phyloP scores from a whole-genome alignment of 257 asterid genomes.

The Solanum chmielewskii region DNA sequence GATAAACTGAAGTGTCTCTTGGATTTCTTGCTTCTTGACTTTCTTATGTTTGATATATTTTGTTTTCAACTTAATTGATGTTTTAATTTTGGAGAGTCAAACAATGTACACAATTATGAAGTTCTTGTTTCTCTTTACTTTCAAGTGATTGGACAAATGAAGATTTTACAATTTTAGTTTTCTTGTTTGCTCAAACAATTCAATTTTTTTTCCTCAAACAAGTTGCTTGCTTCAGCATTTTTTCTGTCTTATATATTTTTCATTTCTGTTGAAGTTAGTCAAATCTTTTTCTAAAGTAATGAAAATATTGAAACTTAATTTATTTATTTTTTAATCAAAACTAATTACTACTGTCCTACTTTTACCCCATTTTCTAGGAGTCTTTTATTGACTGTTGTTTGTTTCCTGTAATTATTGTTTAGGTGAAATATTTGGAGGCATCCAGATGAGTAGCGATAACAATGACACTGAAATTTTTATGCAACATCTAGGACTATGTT shows the following conservation, averaged over 20 bases:
- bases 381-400: not conserved
- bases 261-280: not conserved
- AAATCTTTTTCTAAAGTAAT: not conserved
- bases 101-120: not conserved
- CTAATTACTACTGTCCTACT: not conserved
- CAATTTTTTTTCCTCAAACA: not conserved
- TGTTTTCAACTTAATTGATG: not conserved
- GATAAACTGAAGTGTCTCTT: not conserved
- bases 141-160: not conserved
- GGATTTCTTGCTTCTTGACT: not conserved
- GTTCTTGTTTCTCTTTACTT: not conserved
- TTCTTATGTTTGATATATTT: not conserved
- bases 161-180: not conserved
- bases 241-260: not conserved
- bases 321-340: not conserved
- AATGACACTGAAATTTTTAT: slow-evolving; percentile 75
- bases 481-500: slow-evolving; percentile 55
- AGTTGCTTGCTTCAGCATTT: not conserved
- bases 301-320: not conserved
- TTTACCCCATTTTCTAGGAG: not conserved
- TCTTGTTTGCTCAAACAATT: not conserved
- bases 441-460: slow-evolving; percentile 33
- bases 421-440: slow-evolving; percentile 95
- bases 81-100: not conserved
- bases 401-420: not conserved